Percentiles rank a stretch among this genome's conserved stretches.
Conservation (phyloP, 2,329 filamentous ascomycete species). For the Alternaria ventricosa region DNA sequence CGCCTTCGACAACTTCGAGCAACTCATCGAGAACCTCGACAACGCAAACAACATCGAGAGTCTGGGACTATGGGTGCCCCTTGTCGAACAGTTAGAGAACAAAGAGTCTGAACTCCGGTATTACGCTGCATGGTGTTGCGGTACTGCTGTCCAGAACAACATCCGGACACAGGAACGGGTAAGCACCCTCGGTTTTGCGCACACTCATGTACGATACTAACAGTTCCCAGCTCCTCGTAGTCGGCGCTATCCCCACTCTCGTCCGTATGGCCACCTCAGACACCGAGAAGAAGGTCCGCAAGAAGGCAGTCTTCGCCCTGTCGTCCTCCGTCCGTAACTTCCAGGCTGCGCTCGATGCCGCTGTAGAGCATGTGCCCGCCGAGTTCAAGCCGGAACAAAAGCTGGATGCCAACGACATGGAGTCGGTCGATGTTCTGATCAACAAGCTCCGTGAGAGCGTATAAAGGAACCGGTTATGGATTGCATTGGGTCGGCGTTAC, state of each 20-base stretch:
- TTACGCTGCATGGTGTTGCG: constrained; percentile 93
- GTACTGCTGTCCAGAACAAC: constrained; percentile 97
- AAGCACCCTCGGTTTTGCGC: constrained; percentile 26
- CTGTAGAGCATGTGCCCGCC: constrained; percentile 71
- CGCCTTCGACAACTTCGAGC: constrained; percentile 40
- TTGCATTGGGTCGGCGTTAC: constrained; percentile 34
- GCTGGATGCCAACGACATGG: constrained; percentile 87
- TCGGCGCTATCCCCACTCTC: constrained; percentile 73
- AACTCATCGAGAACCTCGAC: constrained; percentile 64
- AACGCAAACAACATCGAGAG: constrained; percentile 93
- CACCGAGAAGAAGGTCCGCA: constrained; percentile 69
- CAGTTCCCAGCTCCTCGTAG: constrained; percentile 55
- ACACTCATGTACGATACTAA: constrained; percentile 16
- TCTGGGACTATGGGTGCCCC: constrained; percentile 80
- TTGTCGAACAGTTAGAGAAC: constrained; percentile 73
- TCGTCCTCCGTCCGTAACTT: constrained; percentile 88
- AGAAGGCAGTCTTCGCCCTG: constrained; percentile 89
- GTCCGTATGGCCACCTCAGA: constrained; percentile 69
- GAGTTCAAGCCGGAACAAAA: constrained; percentile 65
- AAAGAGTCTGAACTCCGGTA: constrained; percentile 74
- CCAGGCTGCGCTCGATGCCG: constrained; percentile 72
- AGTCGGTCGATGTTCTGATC: constrained; percentile 78
- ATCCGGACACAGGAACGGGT: constrained; percentile 78
- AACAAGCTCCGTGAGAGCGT: constrained; percentile 58
- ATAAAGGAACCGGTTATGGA: constrained; percentile 7